Conservation (phyloP, 305 asterid species). For the Withania somnifera region DNA sequence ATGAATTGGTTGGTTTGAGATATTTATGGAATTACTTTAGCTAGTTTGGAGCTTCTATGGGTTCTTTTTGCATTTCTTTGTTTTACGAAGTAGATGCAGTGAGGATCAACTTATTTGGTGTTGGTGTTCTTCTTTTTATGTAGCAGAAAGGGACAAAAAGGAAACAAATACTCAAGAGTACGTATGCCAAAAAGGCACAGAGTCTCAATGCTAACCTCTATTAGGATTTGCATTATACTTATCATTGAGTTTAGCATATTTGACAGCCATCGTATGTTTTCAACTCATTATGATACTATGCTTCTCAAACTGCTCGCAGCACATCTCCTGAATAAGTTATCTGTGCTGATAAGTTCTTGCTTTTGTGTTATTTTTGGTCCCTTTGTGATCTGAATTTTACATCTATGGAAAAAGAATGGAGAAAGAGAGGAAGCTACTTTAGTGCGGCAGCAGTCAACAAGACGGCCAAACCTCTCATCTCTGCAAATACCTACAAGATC, state of each 20-base stretch:
- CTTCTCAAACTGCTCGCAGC: not conserved
- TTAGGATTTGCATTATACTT: not conserved
- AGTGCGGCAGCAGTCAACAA: conserved; percentile 43
- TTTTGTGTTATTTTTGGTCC: not conserved
- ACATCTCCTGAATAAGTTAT: not conserved
- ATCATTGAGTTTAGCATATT: not conserved
- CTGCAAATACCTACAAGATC: conserved; percentile 71
- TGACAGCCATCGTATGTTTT: not conserved
- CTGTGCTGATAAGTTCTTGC: not conserved
- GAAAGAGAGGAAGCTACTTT: conserved; percentile 59
- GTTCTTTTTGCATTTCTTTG: not conserved
- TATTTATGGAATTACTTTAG: not conserved
- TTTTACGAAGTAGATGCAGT: not conserved
- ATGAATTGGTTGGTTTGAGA: not conserved
- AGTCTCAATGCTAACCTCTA: not conserved
- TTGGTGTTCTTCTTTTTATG: not conserved
- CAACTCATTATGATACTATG: not conserved
- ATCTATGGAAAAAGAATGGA: conserved; percentile 25
- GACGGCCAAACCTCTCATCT: conserved; percentile 63
- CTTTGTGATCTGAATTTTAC: not conserved
- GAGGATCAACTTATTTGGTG: not conserved
- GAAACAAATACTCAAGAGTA: no score
- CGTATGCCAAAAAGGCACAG: no score
- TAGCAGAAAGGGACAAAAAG: not conserved
- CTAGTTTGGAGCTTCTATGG: not conserved